phyloP scores from a whole-genome alignment of 2,329 filamentous ascomycete genomes.

The Bipolaris gigantea region DNA sequence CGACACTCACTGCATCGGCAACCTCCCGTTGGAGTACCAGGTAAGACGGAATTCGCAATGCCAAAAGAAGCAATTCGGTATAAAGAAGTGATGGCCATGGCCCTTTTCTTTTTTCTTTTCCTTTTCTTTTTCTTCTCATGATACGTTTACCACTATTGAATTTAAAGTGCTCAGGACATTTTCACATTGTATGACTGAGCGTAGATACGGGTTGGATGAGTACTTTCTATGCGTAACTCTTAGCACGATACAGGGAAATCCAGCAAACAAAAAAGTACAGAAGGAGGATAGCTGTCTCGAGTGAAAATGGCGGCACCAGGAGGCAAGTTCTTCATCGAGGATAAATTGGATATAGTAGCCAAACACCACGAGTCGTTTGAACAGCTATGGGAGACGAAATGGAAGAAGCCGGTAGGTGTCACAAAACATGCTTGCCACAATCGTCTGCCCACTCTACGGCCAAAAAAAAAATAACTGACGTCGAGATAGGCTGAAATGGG shows the following conservation, averaged over 20 bases:
- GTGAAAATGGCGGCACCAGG: constrained; percentile 46
- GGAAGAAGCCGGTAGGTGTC: constrained; percentile 63
- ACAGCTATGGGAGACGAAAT: constrained; percentile 72
- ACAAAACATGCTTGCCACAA: constrained; percentile 18
- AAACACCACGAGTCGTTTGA: constrained; percentile 52
- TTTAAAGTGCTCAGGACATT: not conserved
- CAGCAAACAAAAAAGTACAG: not conserved
- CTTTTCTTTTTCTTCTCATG: not conserved
- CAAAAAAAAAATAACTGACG: too few relatives aligned
- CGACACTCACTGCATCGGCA: not conserved
- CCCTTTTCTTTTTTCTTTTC: not conserved
- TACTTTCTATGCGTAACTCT: not conserved
- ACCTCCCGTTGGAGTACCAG: not conserved
- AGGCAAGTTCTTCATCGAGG: constrained; percentile 52
- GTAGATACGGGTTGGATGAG: not conserved
- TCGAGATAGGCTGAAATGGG: constrained; percentile 51
- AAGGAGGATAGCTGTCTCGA: not conserved
- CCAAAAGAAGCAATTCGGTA: not conserved
- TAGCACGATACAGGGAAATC: not conserved
- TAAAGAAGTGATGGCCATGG: not conserved
- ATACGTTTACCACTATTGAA: not conserved
- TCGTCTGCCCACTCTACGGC: too few relatives aligned
- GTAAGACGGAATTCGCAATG: not conserved
- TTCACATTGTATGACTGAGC: not conserved
- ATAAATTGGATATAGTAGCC: constrained; percentile 48